Evolutionary conservation across 176 grass and related monocot genomes (phyloP), one percentile per base, ranked within the genome.

Genomic region (Saccharum officinarum): DNA sequence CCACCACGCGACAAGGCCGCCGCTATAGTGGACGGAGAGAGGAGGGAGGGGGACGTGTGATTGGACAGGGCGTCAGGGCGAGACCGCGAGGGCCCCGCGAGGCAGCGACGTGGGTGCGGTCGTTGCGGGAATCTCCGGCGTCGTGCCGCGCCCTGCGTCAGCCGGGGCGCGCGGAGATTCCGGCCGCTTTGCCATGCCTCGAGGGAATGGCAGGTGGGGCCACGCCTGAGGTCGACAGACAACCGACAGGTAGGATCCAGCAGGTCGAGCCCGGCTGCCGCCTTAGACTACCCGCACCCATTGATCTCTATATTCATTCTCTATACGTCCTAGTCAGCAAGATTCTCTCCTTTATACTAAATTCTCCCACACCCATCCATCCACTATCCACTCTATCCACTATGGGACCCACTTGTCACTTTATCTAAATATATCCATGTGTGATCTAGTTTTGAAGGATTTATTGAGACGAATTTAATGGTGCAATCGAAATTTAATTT

Each of bases 51-150:
- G 18, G 20, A 47, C 63, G 41, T 47, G 40, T 2, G 25, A 6
- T 2, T 50, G 4, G 1, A 7, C 2, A 0, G 31, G 8, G 5
- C n/a, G 17, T 0, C 2, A 0, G 31, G 8, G 5, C n/a, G 17
- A 0, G 0, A 14, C 45, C 1, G 12, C 12, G 2, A 1, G 66
- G 50, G 61, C 15, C 67, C 82, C 82, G 28, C 61, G 1, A 6
- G 40, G 63, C 63, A 69, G 50, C 3, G 40, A 76, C 17, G 50
- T 34, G 69, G 77, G 18, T 7, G 71, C 41, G 40, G 62, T 9
- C 30, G 78, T 26, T 13, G 71, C 28, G 64, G 50, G 88, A 80
- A 81, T 90, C 88, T 90, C 54, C 72, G 42, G 78, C 34, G 64
- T 77, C 64, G 59, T 78, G 36, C 74, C 22, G n/a, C 5, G 34